These are phyloP conservation scores for Favolaschia claudopus DNA, from an alignment of 768 basidiomycete genomes.

Conservation along the genomic window DNA sequence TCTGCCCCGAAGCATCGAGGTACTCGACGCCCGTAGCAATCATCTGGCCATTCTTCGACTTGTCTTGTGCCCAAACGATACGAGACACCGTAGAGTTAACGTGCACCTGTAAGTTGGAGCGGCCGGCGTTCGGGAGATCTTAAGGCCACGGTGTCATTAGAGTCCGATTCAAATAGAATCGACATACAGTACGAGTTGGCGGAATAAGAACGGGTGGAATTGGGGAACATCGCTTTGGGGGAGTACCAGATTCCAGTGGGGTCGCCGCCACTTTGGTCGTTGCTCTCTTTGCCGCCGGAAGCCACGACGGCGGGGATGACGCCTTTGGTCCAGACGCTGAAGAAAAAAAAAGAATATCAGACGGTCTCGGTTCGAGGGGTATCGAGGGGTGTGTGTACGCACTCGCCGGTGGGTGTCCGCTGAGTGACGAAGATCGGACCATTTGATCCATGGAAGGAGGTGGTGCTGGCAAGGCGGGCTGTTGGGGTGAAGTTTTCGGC, in stretches of 20 bases:
- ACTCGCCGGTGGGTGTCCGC: neutral
- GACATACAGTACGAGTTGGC: conserved; percentile 14
- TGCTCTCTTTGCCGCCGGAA: neutral
- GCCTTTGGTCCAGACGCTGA: conserved; percentile 5
- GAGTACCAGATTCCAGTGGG: conserved; percentile 3
- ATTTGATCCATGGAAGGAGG: conserved; percentile 2
- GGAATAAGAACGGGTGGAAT: conserved; percentile 9
- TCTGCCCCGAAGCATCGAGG: neutral
- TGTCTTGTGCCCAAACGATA: conserved; percentile 4
- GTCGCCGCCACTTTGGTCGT: conserved; percentile 7
- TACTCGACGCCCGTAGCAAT: conserved; percentile 14
- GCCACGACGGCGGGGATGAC: conserved; percentile 8
- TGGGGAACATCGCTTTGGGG: conserved; percentile 11
- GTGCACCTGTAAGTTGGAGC: neutral
- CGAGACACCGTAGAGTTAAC: conserved; percentile 2
- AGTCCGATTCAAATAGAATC: no score
- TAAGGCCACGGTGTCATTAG: neutral
- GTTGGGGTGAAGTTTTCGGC: conserved; percentile 5
- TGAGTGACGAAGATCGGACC: neutral
- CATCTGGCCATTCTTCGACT: conserved; percentile 3
- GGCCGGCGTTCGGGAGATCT: conserved; percentile 9
- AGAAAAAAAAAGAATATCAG: no score
- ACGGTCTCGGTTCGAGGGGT: no score
- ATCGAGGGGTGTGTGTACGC: no score
- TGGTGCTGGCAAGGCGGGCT: neutral